Base-by-base conservation (phyloP, 2,329 filamentous ascomycete species). In the Penicillium italicum region DNA sequence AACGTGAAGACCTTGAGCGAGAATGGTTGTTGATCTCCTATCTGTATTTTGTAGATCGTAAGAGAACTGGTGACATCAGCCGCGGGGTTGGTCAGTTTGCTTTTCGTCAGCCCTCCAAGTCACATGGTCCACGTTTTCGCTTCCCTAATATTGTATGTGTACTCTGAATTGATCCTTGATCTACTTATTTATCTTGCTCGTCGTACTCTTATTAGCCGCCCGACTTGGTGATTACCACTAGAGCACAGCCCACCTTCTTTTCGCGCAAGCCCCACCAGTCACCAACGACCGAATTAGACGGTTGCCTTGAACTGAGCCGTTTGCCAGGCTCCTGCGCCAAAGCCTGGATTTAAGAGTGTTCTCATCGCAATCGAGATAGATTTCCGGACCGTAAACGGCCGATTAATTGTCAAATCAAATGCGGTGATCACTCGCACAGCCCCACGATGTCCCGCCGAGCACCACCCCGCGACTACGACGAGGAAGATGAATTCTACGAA, bases 381-480 rank as follows among this genome's bases (percentile, higher is more conserved):
- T 14, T 41, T n/a, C 41, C 38, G 31, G 31, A 50, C 24, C 31
- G 10, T 20, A n/a, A 9, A 20, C 30, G 26, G 28, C 43, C 7
- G 31, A 38, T 26, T 20, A 24, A 18, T 12, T 26, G 33, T 9
- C 16, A 31, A 10, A 31, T 45, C n/a, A 34, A n/a, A 55, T 55
- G 53, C 28, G 40, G 40, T 45, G 47, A 40, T 51, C 26, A 36
- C 34, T 24, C 34, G 34, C 47, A 36, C 31, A 18, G 6, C 7
- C 33, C 31, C 51, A 57, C 50, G 42, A 74, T 74, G 72, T 64
- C 70, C 47, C 70, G 70, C 49, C 69, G 66, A 43, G 46, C 55
- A 28, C 67, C 62, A 22, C 62, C 58, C 14, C 60, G 60, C 18
- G 68, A 69, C 9, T 63, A 67, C 30, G 72, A 71, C 43, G 69